phyloP scores from a whole-genome alignment of 1,139 yeast species.

The Nakaseomyces nivariensis region DNA sequence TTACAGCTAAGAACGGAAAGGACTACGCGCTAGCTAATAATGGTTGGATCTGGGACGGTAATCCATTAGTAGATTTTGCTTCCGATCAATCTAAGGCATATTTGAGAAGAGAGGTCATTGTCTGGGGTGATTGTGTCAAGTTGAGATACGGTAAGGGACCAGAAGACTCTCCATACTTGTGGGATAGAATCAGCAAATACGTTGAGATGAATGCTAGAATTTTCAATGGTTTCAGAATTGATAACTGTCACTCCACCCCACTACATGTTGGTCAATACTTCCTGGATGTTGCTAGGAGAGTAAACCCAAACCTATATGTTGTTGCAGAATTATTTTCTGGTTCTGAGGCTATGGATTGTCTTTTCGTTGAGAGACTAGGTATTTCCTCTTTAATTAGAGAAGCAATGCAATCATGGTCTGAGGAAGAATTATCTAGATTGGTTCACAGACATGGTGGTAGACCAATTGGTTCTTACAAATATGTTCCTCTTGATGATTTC shows the following conservation, averaged over 20 bases:
- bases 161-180: slow-evolving; percentile 76
- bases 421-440: slow-evolving; percentile 72
- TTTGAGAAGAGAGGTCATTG: slow-evolving; percentile 82
- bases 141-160: slow-evolving; percentile 71
- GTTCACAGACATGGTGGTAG: slow-evolving; percentile 91
- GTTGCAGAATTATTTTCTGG: slow-evolving; percentile 95
- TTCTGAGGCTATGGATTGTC: slow-evolving; percentile 78
- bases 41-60: slow-evolving; percentile 99
- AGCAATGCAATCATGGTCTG: slow-evolving; percentile 95
- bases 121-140: slow-evolving; percentile 97
- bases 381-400: slow-evolving; percentile 83
- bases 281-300: slow-evolving; percentile 77
- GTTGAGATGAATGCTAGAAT: slow-evolving; percentile 62
- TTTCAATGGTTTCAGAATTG: slow-evolving; percentile 86
- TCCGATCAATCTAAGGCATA: slow-evolving; percentile 70
- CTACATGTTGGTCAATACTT: slow-evolving; percentile 85
- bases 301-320: slow-evolving; percentile 77
- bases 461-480: slow-evolving; percentile 84
- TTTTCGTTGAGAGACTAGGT: slow-evolving; percentile 84
- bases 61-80: slow-evolving; percentile 89
- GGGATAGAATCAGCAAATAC: slow-evolving; percentile 82
- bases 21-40: slow-evolving; percentile 76
- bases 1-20: slow-evolving; percentile 43
- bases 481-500: slow-evolving; percentile 64
- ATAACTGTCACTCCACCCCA: slow-evolving; percentile 94